Evolutionary conservation across 768 basidiomycete genomes (phyloP).

Genomic region (Boletales sp.): DNA sequence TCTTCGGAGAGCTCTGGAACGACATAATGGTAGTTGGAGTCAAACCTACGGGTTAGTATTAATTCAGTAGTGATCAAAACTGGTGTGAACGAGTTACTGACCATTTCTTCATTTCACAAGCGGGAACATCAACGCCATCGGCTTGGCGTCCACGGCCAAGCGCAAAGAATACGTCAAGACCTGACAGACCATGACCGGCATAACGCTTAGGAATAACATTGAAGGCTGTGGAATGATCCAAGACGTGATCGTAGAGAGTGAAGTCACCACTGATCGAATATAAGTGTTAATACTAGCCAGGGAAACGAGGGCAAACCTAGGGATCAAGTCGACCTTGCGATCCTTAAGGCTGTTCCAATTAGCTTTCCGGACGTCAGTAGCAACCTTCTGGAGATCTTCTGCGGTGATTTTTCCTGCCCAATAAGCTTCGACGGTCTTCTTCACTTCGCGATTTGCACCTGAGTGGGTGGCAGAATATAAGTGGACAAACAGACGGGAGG

Average conservation of each 20-base stretch:
- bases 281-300: conserved; percentile 9
- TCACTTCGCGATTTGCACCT: conserved; percentile 94
- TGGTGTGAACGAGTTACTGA: conserved; percentile 35
- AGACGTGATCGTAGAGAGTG: conserved; percentile 96
- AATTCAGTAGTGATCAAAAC: neutral
- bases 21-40: conserved; percentile 98
- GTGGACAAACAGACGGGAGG: neutral
- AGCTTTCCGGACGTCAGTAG: conserved; percentile 82
- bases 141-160: conserved; percentile 99
- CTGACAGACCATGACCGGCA: conserved; percentile 76
- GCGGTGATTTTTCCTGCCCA: conserved; percentile 91
- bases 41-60: conserved; percentile 60
- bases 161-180: conserved; percentile 95
- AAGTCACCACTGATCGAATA: conserved; percentile 80
- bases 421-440: conserved; percentile 98
- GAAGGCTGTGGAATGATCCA: conserved; percentile 95
- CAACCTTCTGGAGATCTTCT: conserved; percentile 83
- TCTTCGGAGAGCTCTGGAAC: conserved; percentile 92
- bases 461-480: neutral
- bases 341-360: conserved; percentile 86
- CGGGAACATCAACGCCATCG: conserved; percentile 92
- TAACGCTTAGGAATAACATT: conserved; percentile 97
- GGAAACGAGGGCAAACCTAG: conserved; percentile 58
- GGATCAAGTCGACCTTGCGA: conserved; percentile 84
- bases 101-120: conserved; percentile 99